Evolutionary conservation across 2,329 filamentous ascomycete genomes (phyloP).

Genomic region (Scedosporium boydii): DNA sequence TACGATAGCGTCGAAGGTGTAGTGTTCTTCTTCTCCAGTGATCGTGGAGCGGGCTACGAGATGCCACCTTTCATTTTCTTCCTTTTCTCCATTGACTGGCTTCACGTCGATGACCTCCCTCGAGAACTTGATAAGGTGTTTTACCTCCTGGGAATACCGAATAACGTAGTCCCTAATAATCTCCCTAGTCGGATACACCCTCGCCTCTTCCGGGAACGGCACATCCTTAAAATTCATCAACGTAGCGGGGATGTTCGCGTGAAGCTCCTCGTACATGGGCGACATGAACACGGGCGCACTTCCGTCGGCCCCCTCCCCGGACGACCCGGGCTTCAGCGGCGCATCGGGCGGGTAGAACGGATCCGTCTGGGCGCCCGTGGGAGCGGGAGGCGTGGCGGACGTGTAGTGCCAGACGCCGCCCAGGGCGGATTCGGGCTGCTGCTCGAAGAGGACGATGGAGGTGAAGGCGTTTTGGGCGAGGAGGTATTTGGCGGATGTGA

Average conservation of each 20-base stretch:
- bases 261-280: conserved; percentile 71
- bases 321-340: conserved; percentile 41
- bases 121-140: conserved; percentile 57
- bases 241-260: conserved; percentile 77
- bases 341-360: conserved; percentile 53
- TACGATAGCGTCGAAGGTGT: conserved; percentile 64
- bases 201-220: conserved; percentile 51
- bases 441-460: conserved; percentile 70
- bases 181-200: conserved; percentile 66
- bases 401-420: conserved; percentile 87
- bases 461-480: conserved; percentile 58
- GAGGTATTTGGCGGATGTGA: conserved; percentile 74
- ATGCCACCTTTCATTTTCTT: conserved; percentile 45
- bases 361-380: conserved; percentile 58
- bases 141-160: conserved; percentile 59
- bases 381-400: conserved; percentile 33
- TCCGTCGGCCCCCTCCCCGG: conserved; percentile 11
- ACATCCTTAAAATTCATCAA: conserved; percentile 75
- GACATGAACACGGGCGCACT: conserved; percentile 59
- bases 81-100: conserved; percentile 16
- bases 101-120: conserved; percentile 57
- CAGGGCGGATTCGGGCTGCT: conserved; percentile 50
- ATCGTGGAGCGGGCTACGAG: conserved; percentile 44
- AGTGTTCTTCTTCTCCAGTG: conserved; percentile 26
- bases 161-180: conserved; percentile 67